Evolutionary conservation across 139 green algal species (phyloP), one percentile per base, ranked within the genome.

Genomic region (Penium margaritaceum): DNA sequence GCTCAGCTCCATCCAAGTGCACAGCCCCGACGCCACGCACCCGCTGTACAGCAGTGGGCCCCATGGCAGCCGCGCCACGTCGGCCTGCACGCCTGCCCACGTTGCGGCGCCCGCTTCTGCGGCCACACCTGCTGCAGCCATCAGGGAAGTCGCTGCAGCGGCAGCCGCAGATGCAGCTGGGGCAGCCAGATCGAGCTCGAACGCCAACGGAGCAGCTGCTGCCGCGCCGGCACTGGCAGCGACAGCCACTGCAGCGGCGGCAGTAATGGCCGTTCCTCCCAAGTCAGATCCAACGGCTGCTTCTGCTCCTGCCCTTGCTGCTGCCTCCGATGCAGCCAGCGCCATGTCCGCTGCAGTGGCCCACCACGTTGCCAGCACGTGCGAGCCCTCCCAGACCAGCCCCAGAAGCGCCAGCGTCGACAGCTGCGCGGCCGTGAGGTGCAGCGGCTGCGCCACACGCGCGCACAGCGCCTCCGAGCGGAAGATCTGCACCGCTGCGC

Each of bases 1-100:
- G n/a, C 78, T 72, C 17, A 79, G 53, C 70, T 81, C 74, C 35
- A 78, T 9, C 74, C 51, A 76, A 17, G 29, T 19, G 67, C 67
- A 72, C 7, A 79, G 33, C 4, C 74, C 71, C 14, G 71, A 70
- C 24, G 38, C 55, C 6, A 65, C 62, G 12, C 70, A 15, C 27
- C 71, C 71, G 41, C 63, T 69, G 63, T 78, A 78, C 38, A 78
- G 21, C 9, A 78, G 41, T 24, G 41, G 71, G 3, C 32, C 65
- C 71, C 71, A 78, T 19, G 71, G 71, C 21, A 78, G 43, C 60
- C 34, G 30, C 24, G 29, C n/a, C 29, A 70, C 24, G 27, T 15
- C 41, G 7, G 62, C 34, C 7, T 61, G 29, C 5, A 27, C 24
- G 39, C 63, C 63, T 24, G 27, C 43, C 21, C 24, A 29, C 14